These are phyloP conservation scores for Mucor piriformis DNA, from an alignment of 371 early-diverging fungal species.

Conservation along the genomic window DNA sequence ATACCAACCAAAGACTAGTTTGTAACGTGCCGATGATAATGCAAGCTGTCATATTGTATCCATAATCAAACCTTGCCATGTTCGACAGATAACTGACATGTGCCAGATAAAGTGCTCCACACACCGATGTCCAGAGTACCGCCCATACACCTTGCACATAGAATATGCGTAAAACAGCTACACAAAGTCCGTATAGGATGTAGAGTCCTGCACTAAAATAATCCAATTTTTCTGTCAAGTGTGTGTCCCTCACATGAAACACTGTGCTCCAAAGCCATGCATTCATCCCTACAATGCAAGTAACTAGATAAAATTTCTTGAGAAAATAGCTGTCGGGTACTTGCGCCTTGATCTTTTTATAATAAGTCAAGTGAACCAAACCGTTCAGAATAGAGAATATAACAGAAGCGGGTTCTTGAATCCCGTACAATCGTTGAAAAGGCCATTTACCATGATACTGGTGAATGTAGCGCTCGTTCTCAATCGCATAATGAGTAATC, in stretches of 20 bases:
- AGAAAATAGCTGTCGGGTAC: conserved; percentile 57
- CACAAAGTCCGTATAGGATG: conserved; percentile 70
- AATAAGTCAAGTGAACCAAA: conserved; percentile 67
- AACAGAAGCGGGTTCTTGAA: conserved; percentile 95
- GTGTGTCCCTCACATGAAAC: conserved; percentile 88
- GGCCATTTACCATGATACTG: conserved; percentile 71
- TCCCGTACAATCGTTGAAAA: conserved; percentile 82
- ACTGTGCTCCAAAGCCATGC: conserved; percentile 94
- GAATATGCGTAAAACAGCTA: conserved; percentile 62
- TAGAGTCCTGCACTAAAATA: conserved; percentile 90
- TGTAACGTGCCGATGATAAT: conserved; percentile 72
- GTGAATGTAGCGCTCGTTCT: conserved; percentile 12
- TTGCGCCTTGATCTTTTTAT: conserved; percentile 39
- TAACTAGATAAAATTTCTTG: conserved; percentile 63
- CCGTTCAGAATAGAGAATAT: conserved; percentile 90
- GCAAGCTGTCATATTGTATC: conserved; percentile 91
- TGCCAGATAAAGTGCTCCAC: conserved; percentile 42
- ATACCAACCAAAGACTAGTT: conserved; percentile 71
- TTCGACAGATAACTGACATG: conserved; percentile 77
- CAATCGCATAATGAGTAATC: conserved; percentile 22
- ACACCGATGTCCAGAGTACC: conserved; percentile 32
- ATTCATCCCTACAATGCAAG: conserved; percentile 67
- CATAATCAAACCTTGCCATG: conserved; percentile 78
- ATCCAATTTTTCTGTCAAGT: conserved; percentile 88
- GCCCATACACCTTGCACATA: conserved; percentile 34